Conservation (phyloP, 2,329 filamentous ascomycete species). For the Aspergillus pseudoterreus region DNA sequence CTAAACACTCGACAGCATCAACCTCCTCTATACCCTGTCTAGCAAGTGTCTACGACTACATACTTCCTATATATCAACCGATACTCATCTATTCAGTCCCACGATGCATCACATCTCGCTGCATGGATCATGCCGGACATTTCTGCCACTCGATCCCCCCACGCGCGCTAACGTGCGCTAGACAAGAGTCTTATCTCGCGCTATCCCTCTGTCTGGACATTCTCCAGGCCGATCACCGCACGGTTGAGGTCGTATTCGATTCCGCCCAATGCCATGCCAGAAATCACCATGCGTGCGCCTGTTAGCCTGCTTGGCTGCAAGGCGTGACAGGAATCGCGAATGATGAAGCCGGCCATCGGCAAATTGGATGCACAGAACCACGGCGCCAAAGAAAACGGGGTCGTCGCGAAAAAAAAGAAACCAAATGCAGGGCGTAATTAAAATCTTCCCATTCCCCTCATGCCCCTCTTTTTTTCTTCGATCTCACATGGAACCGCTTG, state of each 20-base stretch:
- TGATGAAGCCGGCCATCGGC: neutral
- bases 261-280: neutral
- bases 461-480: neutral
- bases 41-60: too few species aligned
- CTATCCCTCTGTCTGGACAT: neutral
- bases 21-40: too few species aligned
- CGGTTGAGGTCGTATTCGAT: neutral
- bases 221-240: neutral
- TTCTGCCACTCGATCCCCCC: too few species aligned
- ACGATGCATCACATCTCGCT: too few species aligned
- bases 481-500: neutral
- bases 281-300: neutral
- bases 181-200: neutral
- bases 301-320: neutral
- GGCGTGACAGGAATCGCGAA: neutral
- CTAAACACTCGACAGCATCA: too few species aligned
- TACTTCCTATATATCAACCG: too few species aligned
- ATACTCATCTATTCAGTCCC: too few species aligned
- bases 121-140: too few species aligned
- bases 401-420: too few species aligned
- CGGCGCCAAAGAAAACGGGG: too few species aligned
- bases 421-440: too few species aligned
- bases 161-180: too few species aligned
- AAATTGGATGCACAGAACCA: neutral
- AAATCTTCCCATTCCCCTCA: neutral